These are phyloP conservation scores for Haberlea rhodopensis DNA, from an alignment of 257 asterid species.

Conservation along the genomic window DNA sequence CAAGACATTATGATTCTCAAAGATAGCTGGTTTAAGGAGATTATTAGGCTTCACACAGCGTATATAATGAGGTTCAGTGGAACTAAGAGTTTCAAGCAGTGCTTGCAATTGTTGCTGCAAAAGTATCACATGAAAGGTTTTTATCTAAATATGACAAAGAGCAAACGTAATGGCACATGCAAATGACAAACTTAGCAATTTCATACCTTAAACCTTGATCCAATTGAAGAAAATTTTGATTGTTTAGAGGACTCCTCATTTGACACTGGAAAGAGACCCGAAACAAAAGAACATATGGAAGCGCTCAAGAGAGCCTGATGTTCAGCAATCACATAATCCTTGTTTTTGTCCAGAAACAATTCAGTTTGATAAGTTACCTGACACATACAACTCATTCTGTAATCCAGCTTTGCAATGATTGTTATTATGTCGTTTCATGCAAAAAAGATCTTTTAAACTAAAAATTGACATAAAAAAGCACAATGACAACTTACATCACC, in stretches of 20 bases:
- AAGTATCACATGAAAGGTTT: conserved; percentile 24
- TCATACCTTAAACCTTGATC: conserved; percentile 87
- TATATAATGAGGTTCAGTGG: conserved; percentile 69
- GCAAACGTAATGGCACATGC: conserved; percentile 8
- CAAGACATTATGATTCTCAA: conserved; percentile 94
- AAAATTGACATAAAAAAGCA: conserved; percentile 8
- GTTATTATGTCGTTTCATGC: background rate
- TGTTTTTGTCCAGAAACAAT: conserved; percentile 90
- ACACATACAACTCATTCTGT: conserved; percentile 21
- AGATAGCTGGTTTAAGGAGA: conserved; percentile 91
- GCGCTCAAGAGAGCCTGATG: conserved; percentile 90
- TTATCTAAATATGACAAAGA: conserved; percentile 16
- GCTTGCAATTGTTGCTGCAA: conserved; percentile 70
- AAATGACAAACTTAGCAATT: conserved; percentile 15
- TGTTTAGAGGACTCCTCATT: conserved; percentile 88
- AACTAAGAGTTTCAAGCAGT: conserved; percentile 58
- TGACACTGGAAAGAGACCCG: conserved; percentile 73
- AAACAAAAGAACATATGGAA: conserved; percentile 75
- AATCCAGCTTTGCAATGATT: conserved; percentile 23
- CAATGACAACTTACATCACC: conserved; percentile 76
- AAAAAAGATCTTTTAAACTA: background rate
- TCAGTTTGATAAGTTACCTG: conserved; percentile 99
- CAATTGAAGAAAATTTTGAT: conserved; percentile 95
- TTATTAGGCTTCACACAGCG: conserved; percentile 92
- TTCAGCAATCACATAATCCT: conserved; percentile 96